Evolutionary conservation across 108 stramenopile species (phyloP).

Genomic region (Nitzschia sp.): DNA sequence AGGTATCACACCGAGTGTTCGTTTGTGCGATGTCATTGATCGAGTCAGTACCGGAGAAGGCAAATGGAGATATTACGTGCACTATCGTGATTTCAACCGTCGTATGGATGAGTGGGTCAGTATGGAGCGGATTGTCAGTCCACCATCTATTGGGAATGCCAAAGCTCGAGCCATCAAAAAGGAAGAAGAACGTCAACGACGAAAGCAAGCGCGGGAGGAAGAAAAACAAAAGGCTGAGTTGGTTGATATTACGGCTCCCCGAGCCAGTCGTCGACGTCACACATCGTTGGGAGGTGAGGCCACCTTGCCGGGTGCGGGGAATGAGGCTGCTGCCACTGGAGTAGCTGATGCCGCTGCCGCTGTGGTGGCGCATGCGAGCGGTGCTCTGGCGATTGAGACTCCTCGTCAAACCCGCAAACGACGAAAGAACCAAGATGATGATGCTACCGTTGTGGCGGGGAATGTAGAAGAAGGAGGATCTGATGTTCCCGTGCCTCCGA

Average conservation of each 20-base stretch:
- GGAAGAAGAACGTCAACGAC: conserved; percentile 51
- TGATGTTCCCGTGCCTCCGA: conserved; percentile 2
- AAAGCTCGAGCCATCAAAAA: conserved; percentile 75
- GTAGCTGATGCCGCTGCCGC: not conserved
- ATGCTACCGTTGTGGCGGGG: conserved; percentile 16
- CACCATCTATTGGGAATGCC: conserved; percentile 81
- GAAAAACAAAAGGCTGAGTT: conserved; percentile 42
- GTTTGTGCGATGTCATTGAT: conserved; percentile 85
- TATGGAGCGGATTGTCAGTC: conserved; percentile 72
- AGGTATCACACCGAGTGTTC: conserved; percentile 31
- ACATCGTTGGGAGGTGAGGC: conserved; percentile 2
- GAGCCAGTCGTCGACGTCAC: conserved; percentile 45
- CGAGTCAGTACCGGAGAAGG: conserved; percentile 41
- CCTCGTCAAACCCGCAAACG: conserved; percentile 19
- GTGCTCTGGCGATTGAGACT: not conserved
- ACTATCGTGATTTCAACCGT: conserved; percentile 96
- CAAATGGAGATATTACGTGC: conserved; percentile 91
- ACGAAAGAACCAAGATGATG: conserved; percentile 27
- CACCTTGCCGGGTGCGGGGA: not conserved
- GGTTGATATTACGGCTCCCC: conserved; percentile 34
- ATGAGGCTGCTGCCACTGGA: not conserved
- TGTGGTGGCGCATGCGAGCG: not conserved
- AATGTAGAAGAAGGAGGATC: conserved; percentile 17
- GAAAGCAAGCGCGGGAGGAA: conserved; percentile 38
- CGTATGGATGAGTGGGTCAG: conserved; percentile 98